A percentile compares a stretch with the other conserved stretches of the same genome.
These are phyloP conservation scores for Microascus cirrosus DNA, from an alignment of 2,329 filamentous ascomycete species.

Conservation along the genomic window DNA sequence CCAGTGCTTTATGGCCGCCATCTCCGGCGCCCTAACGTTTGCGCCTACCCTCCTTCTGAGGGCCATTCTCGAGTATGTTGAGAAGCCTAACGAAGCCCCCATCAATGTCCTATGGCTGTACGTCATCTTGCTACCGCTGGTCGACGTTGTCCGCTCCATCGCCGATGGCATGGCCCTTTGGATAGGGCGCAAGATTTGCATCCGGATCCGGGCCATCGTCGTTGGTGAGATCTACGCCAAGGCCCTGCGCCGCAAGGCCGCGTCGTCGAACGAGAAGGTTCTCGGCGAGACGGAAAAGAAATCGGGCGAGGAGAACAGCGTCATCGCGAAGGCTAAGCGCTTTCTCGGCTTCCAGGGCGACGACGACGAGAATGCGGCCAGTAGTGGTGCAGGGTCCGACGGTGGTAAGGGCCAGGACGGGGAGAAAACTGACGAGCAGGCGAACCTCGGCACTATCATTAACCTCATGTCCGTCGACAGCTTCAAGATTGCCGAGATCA, in stretches of 20 bases:
- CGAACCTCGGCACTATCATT: constrained; percentile 95
- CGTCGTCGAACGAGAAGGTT: constrained; percentile 63
- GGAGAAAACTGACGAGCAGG: constrained; percentile 54
- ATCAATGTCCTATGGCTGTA: constrained; percentile 91
- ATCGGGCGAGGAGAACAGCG: constrained; percentile 23
- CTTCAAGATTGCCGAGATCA: constrained; percentile 94
- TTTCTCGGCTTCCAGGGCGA: constrained; percentile 45
- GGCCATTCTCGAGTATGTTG: constrained; percentile 88
- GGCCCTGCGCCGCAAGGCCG: constrained; percentile 80
- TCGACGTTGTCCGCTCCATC: constrained; percentile 71
- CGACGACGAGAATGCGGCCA: constrained; percentile 15
- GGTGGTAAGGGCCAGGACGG: constrained; percentile 24
- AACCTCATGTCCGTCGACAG: constrained; percentile 99
- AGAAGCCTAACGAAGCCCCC: constrained; percentile 64
- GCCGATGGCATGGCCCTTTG: constrained; percentile 80
- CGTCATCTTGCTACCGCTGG: constrained; percentile 78
- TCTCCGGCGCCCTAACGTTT: constrained; percentile 79
- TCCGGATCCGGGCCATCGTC: constrained; percentile 85
- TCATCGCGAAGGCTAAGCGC: constrained; percentile 38
- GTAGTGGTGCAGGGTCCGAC: constrained; percentile 20
- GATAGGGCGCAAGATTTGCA: constrained; percentile 90
- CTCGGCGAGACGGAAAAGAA: constrained; percentile 48
- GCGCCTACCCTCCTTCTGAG: constrained; percentile 83
- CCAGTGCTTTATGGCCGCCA: constrained; percentile 69
- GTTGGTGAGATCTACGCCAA: constrained; percentile 97